These are phyloP conservation scores for Bocquillonia castaneifolia DNA, from an alignment of 441 rosid species.

Conservation along the genomic window DNA sequence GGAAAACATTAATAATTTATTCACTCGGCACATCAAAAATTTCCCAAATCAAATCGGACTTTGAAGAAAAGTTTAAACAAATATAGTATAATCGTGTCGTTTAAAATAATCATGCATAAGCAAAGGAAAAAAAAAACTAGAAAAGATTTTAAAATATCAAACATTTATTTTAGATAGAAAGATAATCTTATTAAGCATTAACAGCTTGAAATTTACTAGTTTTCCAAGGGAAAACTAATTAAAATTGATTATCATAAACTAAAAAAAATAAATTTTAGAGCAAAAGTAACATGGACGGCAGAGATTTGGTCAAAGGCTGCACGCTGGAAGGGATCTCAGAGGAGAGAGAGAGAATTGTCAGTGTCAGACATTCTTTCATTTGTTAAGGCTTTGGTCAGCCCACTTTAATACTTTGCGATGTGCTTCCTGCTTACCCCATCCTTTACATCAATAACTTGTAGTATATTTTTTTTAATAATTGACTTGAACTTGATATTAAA, in stretches of 20 bases:
- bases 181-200: too few species aligned
- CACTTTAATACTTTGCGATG: background rate
- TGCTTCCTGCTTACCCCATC: background rate
- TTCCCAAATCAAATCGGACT: too few species aligned
- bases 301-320: conserved; percentile 54
- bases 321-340: conserved; percentile 20
- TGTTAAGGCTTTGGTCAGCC: conserved; percentile 8
- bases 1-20: too few species aligned
- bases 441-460: background rate
- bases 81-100: too few species aligned
- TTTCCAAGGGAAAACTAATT: background rate
- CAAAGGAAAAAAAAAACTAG: too few species aligned
- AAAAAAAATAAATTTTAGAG: background rate
- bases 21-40: too few species aligned
- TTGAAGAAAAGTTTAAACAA: too few species aligned
- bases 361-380: conserved; percentile 40
- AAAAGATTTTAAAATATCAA: too few species aligned
- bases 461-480: background rate
- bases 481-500: too few species aligned
- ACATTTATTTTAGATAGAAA: too few species aligned
- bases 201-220: too few species aligned
- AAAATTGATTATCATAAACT: background rate
- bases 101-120: too few species aligned
- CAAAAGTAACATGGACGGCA: conserved; percentile 33
- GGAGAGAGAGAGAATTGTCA: conserved; percentile 25